Conservation (phyloP, 2,329 filamentous ascomycete species). For the Ophiostoma pallidulum region DNA sequence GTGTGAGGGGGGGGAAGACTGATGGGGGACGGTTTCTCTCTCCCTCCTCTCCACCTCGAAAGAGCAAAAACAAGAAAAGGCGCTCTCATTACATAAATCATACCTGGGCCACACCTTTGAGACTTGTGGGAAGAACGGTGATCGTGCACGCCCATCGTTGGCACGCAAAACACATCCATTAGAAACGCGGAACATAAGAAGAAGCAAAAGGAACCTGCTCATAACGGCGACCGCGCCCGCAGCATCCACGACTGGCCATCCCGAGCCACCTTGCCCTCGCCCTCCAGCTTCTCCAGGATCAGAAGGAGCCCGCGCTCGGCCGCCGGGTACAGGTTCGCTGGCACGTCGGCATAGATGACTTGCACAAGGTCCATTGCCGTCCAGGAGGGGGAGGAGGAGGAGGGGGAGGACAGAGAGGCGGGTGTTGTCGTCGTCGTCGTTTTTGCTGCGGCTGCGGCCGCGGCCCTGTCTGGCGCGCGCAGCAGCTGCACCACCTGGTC, state of each 20-base stretch:
- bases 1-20: too few relatives aligned
- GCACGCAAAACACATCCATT: too few relatives aligned
- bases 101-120: too few relatives aligned
- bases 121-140: too few relatives aligned
- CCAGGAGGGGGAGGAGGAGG: constrained; percentile 35
- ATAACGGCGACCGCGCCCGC: constrained; percentile 31
- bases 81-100: too few relatives aligned
- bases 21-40: too few relatives aligned
- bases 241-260: constrained; percentile 34
- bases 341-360: constrained; percentile 73
- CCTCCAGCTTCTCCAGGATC: constrained; percentile 68
- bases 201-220: too few relatives aligned
- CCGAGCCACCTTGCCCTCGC: constrained; percentile 56
- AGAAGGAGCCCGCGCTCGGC: constrained; percentile 69
- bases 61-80: too few relatives aligned
- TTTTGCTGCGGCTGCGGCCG: not conserved
- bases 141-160: too few relatives aligned
- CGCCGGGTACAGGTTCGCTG: constrained; percentile 62
- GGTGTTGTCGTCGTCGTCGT: not conserved
- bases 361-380: constrained; percentile 75
- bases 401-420: too few relatives aligned
- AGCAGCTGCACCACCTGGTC: constrained; percentile 63
- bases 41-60: too few relatives aligned
- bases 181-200: too few relatives aligned
- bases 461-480: constrained; percentile 22